Conservation (phyloP, 2,329 filamentous ascomycete species). For the Pseudogymnoascus sp. region DNA sequence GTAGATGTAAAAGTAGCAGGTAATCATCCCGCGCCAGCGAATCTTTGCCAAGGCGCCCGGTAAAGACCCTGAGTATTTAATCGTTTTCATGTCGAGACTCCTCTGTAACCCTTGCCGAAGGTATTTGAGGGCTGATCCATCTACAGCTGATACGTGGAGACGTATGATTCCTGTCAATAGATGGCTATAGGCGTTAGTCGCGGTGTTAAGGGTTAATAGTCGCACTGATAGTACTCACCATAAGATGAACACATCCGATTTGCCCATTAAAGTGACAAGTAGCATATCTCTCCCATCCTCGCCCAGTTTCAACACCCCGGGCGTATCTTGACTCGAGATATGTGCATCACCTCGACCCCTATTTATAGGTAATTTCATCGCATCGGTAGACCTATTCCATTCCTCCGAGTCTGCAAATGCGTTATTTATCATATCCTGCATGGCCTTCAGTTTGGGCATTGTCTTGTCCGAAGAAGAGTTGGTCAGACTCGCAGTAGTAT, state of each 20-base stretch:
- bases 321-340: slow-evolving; percentile 51
- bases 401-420: slow-evolving; percentile 31
- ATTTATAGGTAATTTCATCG: slow-evolving; percentile 47
- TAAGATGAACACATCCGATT: slow-evolving; percentile 40
- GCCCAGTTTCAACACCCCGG: slow-evolving; percentile 44
- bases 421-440: slow-evolving; percentile 57
- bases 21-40: slow-evolving; percentile 25
- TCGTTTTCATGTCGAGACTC: slow-evolving; percentile 20
- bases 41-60: slow-evolving; percentile 22
- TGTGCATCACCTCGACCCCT: slow-evolving; percentile 41
- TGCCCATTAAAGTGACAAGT: slow-evolving; percentile 53
- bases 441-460: slow-evolving; percentile 50
- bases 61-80: slow-evolving; percentile 30
- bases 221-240: slow-evolving; percentile 4
- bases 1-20: slow-evolving; percentile 28
- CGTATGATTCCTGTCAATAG: slow-evolving; percentile 49
- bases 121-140: slow-evolving; percentile 46
- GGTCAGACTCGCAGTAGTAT: slow-evolving; percentile 62
- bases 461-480: slow-evolving; percentile 52
- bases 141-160: slow-evolving; percentile 43
- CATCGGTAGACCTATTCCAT: slow-evolving; percentile 35
- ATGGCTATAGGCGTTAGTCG: slow-evolving; percentile 34
- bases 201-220: slow-evolving; percentile 19
- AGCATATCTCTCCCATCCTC: slow-evolving; percentile 45
- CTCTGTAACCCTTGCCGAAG: slow-evolving; percentile 49